Conservation (phyloP, 2,329 filamentous ascomycete genomes). For the Tolypocladium pustulatum region DNA sequence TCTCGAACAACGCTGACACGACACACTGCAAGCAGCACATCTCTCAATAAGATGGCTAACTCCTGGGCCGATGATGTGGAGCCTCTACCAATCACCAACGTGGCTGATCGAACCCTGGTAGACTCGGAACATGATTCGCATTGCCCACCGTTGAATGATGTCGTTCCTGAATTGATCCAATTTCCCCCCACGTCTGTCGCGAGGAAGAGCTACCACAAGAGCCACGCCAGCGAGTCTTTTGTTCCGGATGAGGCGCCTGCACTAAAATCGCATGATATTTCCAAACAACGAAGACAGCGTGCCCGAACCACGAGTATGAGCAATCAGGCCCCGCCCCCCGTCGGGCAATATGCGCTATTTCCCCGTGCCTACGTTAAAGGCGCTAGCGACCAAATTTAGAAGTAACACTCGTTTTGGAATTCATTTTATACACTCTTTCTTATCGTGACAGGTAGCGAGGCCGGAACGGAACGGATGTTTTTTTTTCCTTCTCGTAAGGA, state of each 20-base stretch:
- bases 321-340: slow-evolving; percentile 28
- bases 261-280: slow-evolving; percentile 18
- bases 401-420: not conserved
- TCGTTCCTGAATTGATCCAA: slow-evolving; percentile 22
- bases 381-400: slow-evolving; percentile 21
- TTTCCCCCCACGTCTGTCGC: slow-evolving; percentile 13
- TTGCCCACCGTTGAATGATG: slow-evolving; percentile 15
- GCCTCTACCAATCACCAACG: slow-evolving; percentile 15
- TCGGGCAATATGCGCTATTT: slow-evolving; percentile 37
- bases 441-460: not conserved
- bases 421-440: not conserved
- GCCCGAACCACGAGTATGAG: slow-evolving; percentile 36
- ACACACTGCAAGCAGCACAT: slow-evolving; percentile 41
- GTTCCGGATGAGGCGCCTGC: slow-evolving; percentile 17
- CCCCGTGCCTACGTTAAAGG: slow-evolving; percentile 24
- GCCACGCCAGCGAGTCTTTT: slow-evolving; percentile 26
- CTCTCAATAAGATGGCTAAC: slow-evolving; percentile 24
- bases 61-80: slow-evolving; percentile 21
- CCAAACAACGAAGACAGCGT: slow-evolving; percentile 24
- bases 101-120: slow-evolving; percentile 8
- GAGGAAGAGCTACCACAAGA: slow-evolving; percentile 20
- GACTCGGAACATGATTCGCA: slow-evolving; percentile 8
- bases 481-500: not conserved
- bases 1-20: slow-evolving; percentile 43
- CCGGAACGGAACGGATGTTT: not conserved